Evolutionary conservation across 2,329 filamentous ascomycete genomes (phyloP).

Genomic region (Cephalotrichum gorgonifer): DNA sequence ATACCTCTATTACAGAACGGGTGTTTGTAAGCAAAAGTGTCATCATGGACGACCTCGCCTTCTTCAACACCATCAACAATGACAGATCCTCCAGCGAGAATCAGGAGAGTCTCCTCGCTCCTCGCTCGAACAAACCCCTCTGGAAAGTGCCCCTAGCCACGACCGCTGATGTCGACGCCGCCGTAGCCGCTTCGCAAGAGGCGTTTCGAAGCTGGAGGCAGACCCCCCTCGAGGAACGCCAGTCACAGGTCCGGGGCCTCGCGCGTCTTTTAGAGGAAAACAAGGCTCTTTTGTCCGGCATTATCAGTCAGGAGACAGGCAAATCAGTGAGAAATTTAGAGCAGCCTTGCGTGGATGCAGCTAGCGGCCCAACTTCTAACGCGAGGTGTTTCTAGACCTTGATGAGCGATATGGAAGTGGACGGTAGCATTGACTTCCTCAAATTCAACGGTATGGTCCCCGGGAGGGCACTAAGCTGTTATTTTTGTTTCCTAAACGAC

Average conservation of each 20-base stretch:
- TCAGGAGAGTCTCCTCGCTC: conserved; percentile 12
- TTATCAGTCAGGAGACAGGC: conserved; percentile 12
- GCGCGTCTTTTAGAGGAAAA: neutral
- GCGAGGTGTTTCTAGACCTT: neutral
- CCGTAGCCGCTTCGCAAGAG: conserved; percentile 15
- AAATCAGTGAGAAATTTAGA: conserved; percentile 8
- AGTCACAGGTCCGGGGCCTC: neutral
- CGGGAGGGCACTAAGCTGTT: no score
- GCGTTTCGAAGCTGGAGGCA: conserved; percentile 19
- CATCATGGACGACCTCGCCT: no score
- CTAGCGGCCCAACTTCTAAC: neutral
- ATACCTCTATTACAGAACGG: no score
- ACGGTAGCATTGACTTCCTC: no score
- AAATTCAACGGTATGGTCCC: no score
- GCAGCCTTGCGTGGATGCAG: neutral
- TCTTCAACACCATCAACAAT: neutral
- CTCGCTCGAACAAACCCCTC: conserved; percentile 19
- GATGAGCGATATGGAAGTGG: no score
- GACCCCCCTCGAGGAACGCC: conserved; percentile 9
- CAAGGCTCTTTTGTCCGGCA: neutral
- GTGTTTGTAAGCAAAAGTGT: no score
- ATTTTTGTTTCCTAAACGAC: no score
- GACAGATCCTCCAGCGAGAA: neutral
- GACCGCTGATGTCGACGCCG: conserved; percentile 17
- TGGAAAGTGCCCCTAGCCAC: conserved; percentile 17